Evolutionary conservation across 2,329 filamentous ascomycete genomes (phyloP).

Genomic region (Fusarium palustre): DNA sequence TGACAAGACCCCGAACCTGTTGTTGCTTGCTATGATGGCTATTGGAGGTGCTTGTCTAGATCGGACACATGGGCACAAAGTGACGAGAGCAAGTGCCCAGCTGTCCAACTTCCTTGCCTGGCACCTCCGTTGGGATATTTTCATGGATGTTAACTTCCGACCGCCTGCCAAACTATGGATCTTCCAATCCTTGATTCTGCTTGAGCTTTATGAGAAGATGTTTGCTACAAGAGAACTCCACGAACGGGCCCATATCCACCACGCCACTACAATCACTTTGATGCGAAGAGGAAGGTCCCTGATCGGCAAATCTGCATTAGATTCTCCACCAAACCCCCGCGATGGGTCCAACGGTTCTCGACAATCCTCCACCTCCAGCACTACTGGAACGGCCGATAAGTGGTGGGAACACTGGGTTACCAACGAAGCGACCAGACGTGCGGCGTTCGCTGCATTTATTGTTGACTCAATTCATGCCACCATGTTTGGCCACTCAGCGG

Average conservation of each 20-base stretch:
- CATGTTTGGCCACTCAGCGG: slow-evolving; percentile 97
- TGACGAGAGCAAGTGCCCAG: slow-evolving; percentile 81
- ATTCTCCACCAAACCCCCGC: slow-evolving; percentile 82
- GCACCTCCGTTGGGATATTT: slow-evolving; percentile 96
- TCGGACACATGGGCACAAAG: slow-evolving; percentile 78
- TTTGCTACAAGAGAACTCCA: slow-evolving; percentile 92
- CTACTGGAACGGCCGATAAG: slow-evolving; percentile 79
- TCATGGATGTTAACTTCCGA: slow-evolving; percentile 89
- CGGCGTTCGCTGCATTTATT: slow-evolving; percentile 93
- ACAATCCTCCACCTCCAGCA: slow-evolving; percentile 71
- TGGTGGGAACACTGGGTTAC: slow-evolving; percentile 98
- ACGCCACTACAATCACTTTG: slow-evolving; percentile 92
- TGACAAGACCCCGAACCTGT: slow-evolving; percentile 84
- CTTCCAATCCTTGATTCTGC: slow-evolving; percentile 87
- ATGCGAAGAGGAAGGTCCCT: slow-evolving; percentile 95
- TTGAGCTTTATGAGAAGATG: slow-evolving; percentile 98
- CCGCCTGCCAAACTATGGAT: slow-evolving; percentile 96
- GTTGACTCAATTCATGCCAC: slow-evolving; percentile 96
- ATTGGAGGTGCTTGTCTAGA: slow-evolving; percentile 93
- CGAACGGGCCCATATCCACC: slow-evolving; percentile 95
- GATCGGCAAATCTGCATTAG: slow-evolving; percentile 84
- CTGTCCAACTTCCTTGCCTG: slow-evolving; percentile 91
- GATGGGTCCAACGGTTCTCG: slow-evolving; percentile 68
- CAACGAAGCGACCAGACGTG: slow-evolving; percentile 88
- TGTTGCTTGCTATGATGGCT: slow-evolving; percentile 89